These are phyloP conservation scores for Naganishia sp. DNA, from an alignment of 1,284 basidiomycete species.

Conservation along the genomic window DNA sequence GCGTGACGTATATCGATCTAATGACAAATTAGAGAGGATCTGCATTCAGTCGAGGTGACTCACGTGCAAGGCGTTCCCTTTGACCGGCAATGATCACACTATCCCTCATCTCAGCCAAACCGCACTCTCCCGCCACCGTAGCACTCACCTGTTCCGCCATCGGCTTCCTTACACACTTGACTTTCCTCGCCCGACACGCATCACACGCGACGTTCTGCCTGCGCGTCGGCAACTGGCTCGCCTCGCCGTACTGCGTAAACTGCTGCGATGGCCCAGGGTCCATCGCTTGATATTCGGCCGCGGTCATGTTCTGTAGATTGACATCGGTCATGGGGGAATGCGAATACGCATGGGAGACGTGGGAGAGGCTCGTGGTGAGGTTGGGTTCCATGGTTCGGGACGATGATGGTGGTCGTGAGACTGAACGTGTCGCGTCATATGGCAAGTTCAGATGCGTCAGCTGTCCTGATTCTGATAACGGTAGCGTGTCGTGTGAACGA, in stretches of 20 bases:
- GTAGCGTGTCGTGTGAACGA: background rate
- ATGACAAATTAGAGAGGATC: background rate
- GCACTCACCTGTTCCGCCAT: slow-evolving; percentile 29
- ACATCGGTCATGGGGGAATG: background rate
- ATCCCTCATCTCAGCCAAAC: background rate
- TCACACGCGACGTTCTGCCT: slow-evolving; percentile 34
- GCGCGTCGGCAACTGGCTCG: slow-evolving; percentile 13
- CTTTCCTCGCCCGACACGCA: slow-evolving; percentile 34
- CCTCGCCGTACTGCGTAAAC: slow-evolving; percentile 10
- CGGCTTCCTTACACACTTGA: slow-evolving; percentile 32
- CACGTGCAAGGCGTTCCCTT: slow-evolving; percentile 34
- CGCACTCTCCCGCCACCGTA: background rate
- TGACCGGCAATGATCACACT: slow-evolving; percentile 34
- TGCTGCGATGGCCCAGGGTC: background rate
- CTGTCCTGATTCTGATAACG: background rate
- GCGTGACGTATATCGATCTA: slow-evolving; percentile 33
- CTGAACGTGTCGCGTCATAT: background rate
- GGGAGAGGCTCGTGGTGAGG: background rate
- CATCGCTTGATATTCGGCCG: background rate
- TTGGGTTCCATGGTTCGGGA: background rate
- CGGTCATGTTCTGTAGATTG: background rate
- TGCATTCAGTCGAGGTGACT: background rate
- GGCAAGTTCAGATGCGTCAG: background rate
- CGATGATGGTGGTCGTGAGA: background rate
- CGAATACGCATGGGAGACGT: background rate